A percentile compares a stretch with the other conserved stretches of the same genome.
Conservation (phyloP, 2,329 filamentous ascomycete genomes). For the Neopestalotiopsis rosae region DNA sequence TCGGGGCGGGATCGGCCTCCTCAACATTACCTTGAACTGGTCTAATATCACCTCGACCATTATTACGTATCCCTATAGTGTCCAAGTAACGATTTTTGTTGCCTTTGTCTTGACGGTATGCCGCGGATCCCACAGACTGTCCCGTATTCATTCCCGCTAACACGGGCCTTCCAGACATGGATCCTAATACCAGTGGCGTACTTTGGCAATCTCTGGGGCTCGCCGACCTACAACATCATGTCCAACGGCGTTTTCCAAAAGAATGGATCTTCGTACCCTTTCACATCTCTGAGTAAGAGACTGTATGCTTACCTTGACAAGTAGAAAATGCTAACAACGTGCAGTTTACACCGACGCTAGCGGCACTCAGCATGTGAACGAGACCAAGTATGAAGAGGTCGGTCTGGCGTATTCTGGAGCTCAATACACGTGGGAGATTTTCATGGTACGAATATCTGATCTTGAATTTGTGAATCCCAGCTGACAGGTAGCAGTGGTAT, state of each 20-base stretch:
- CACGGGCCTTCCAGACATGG: conserved; percentile 55
- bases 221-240: conserved; percentile 57
- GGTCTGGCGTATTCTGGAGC: conserved; percentile 63
- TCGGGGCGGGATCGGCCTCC: conserved; percentile 65
- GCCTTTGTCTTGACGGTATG: conserved; percentile 51
- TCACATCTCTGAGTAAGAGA: conserved; percentile 36
- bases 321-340: not conserved
- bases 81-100: conserved; percentile 59
- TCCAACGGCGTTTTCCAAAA: conserved; percentile 59
- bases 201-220: conserved; percentile 58
- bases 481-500: conserved; percentile 39
- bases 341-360: conserved; percentile 13
- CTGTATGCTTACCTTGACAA: not conserved
- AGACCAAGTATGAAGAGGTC: conserved; percentile 50
- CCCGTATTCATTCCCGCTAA: not conserved
- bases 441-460: conserved; percentile 31
- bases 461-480: not conserved
- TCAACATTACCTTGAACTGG: conserved; percentile 66
- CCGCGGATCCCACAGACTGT: too few relatives aligned
- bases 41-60: conserved; percentile 67
- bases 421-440: conserved; percentile 63
- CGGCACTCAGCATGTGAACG: conserved; percentile 38
- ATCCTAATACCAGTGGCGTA: conserved; percentile 63
- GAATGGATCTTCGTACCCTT: conserved; percentile 53
- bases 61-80: conserved; percentile 49